A percentile compares a stretch with the other conserved stretches of the same genome.
Conservation (phyloP, 2,329 filamentous ascomycete species). For the Cladobotryum protrusum region DNA sequence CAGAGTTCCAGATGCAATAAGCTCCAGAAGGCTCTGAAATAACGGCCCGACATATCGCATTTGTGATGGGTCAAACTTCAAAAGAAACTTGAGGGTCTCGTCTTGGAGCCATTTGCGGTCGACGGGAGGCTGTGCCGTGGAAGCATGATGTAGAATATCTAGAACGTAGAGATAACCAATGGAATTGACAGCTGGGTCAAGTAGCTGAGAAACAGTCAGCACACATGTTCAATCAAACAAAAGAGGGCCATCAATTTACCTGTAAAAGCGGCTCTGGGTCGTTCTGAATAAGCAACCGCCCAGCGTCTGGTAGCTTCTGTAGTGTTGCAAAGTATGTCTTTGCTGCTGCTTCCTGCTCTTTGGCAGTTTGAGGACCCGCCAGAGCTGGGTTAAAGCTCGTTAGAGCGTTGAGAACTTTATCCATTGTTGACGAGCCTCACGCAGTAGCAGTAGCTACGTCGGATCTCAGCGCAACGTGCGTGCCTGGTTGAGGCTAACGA, state of each 20-base stretch:
- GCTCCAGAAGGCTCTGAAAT: constrained; percentile 40
- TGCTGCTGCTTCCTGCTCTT: constrained; percentile 35
- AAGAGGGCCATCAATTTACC: constrained; percentile 21
- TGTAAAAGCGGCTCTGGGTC: constrained; percentile 35
- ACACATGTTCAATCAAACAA: not conserved
- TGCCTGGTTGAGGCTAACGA: not conserved
- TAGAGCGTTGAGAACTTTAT: constrained; percentile 26
- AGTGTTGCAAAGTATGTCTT: constrained; percentile 33
- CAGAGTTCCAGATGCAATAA: constrained; percentile 32
- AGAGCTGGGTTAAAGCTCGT: constrained; percentile 35
- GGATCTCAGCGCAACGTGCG: not conserved
- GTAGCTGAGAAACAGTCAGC: constrained; percentile 25
- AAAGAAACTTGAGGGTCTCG: constrained; percentile 39
- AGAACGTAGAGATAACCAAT: constrained; percentile 47
- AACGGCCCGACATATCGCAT: constrained; percentile 43
- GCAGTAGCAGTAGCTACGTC: not conserved
- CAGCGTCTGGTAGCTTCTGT: constrained; percentile 30
- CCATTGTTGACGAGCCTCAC: constrained; percentile 23
- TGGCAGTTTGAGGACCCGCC: constrained; percentile 20
- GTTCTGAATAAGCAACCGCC: constrained; percentile 24
- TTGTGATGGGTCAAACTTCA: constrained; percentile 44
- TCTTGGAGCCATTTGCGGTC: constrained; percentile 31
- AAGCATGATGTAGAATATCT: constrained; percentile 29
- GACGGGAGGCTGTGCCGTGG: constrained; percentile 22
- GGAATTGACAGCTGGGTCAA: constrained; percentile 44